Evolutionary conservation across 257 asterid genomes (phyloP).

Genomic region (Plantago ovata): DNA sequence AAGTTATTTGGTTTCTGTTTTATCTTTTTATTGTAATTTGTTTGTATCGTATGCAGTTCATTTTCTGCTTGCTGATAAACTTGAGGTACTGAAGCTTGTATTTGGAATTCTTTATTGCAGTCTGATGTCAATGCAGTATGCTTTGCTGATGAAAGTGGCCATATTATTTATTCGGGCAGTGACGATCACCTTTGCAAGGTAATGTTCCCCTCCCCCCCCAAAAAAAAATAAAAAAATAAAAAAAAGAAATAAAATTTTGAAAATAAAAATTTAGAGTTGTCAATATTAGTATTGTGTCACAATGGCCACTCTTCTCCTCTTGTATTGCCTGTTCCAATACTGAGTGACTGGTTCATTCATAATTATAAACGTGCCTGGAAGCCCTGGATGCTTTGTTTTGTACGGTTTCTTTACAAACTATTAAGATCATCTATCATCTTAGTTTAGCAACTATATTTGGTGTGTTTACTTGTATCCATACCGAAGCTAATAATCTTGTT

Average conservation of each 20-base stretch:
- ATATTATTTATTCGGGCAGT: constrained; percentile 93
- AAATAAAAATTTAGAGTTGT: constrained; percentile 1
- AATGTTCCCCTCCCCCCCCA: constrained; percentile 25
- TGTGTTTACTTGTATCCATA: not conserved
- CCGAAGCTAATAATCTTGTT: not conserved
- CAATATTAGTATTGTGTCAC: not conserved
- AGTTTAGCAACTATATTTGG: not conserved
- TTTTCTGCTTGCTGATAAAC: not conserved
- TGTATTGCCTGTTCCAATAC: not conserved
- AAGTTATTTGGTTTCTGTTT: no score
- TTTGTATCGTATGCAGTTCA: not conserved
- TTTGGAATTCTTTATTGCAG: constrained; percentile 45
- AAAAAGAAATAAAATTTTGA: no score
- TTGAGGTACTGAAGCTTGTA: constrained; percentile 11
- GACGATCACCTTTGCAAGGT: constrained; percentile 94
- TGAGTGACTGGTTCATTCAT: not conserved
- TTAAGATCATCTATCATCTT: not conserved
- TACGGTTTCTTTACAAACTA: not conserved
- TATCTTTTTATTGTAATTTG: not conserved
- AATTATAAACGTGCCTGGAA: no score
- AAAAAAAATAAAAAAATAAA: no score
- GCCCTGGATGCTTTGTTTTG: no score
- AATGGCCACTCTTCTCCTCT: no score
- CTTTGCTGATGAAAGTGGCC: constrained; percentile 94
- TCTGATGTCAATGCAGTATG: constrained; percentile 95